Conservation (phyloP, 176 grass and related monocot species). For the Triticum urartu region DNA sequence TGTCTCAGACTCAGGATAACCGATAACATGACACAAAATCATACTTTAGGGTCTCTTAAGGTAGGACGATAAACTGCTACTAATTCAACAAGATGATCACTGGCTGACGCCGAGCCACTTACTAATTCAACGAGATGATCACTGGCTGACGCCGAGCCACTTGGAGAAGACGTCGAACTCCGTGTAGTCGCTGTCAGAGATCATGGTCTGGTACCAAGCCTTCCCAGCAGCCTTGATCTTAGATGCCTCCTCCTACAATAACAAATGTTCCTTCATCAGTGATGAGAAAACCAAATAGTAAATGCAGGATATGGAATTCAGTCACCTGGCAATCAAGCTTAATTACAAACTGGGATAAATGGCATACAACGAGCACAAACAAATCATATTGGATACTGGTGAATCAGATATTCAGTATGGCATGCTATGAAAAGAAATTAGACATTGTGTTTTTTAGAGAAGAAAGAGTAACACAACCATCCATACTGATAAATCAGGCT, state of each 20-base stretch:
- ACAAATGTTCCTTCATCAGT: not conserved
- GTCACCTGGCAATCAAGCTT: not conserved
- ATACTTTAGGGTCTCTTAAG: not conserved
- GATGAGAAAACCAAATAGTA: not conserved
- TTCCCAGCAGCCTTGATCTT: slow-evolving; percentile 68
- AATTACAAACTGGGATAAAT: too few relatives aligned
- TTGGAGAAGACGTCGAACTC: slow-evolving; percentile 82
- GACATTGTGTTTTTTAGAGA: too few relatives aligned
- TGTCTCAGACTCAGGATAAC: slow-evolving; percentile 10
- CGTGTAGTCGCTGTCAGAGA: slow-evolving; percentile 68
- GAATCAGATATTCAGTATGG: too few relatives aligned
- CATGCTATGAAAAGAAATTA: too few relatives aligned
- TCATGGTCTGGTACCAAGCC: slow-evolving; percentile 81
- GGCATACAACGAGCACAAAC: too few relatives aligned
- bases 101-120: slow-evolving; percentile 86
- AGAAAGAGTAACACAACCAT: not conserved
- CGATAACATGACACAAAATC: slow-evolving; percentile 1
- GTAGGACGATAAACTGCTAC: not conserved
- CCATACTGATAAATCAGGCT: not conserved
- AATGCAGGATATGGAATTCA: not conserved
- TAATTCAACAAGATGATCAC: slow-evolving; percentile 34
- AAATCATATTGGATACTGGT: too few relatives aligned
- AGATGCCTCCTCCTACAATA: slow-evolving; percentile 39
- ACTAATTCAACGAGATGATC: slow-evolving; percentile 11
- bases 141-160: slow-evolving; percentile 82